Evolutionary conservation across 2,329 filamentous ascomycete genomes (phyloP), one percentile per base, ranked within the genome.

Genomic region (Seiridium cupressi): DNA sequence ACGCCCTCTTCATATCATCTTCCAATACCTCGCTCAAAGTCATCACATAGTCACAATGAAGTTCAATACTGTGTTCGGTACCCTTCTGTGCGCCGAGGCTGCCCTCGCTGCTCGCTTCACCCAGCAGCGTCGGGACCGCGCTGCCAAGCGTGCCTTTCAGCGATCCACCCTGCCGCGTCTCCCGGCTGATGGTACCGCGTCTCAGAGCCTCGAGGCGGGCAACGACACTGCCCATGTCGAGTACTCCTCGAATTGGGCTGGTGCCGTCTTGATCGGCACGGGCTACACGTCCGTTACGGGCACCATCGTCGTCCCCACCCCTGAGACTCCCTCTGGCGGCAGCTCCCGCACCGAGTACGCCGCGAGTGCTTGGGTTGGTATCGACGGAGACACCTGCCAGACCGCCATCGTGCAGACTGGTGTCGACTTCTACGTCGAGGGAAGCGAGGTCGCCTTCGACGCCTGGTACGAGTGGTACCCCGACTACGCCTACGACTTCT

Each of bases 381-480:
- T 88, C 60, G 85, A 87, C 61, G 85, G 85, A 10, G 82, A 86
- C 65, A 84, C 82, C 4, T 86, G 82, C 70, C 69, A 68, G 18
- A 75, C 73, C 3, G 81, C 83, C 6, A 85, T 86, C 57, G 72
- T 87, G 4, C 84, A 86, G 69, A 82, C 83, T 1, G 84, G 54
- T 38, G 72, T 87, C 42, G 84, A 86, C 70, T 84, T 84, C 68
- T 80, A 78, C 56, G 72, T 81, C 47, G 66, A 77, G n/a, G 72
- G 74, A n/a, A 70, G 70, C 26, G 62, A 67, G 0, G 75, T 78
- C 3, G 74, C 69, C 5, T 87, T 80, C 66, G 79, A 83, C 59
- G 81, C 83, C 18, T 87, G 84, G 57, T 59, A 59, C 66, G 84
- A 87, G 70, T 87, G 84, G 84, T 85, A 81, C 65, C 84, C 84